phyloP scores from a whole-genome alignment of 805 yeast genomes.

The Candida maltosa region DNA sequence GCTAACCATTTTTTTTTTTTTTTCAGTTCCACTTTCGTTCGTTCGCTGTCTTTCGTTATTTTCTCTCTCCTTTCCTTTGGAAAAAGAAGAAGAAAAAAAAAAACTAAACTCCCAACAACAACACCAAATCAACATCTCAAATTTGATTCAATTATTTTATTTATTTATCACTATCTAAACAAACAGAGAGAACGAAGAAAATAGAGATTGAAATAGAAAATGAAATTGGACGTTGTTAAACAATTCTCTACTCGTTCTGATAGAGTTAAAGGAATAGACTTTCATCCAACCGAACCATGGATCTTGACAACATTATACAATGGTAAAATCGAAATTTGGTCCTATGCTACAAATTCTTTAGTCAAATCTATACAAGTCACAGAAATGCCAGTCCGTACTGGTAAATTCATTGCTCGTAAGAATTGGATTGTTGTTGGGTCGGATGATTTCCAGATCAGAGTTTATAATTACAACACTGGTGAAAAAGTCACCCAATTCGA shows the following conservation, averaged over 20 bases:
- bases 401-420: conserved; percentile 91
- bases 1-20: conserved; percentile 6
- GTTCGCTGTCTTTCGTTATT: no score
- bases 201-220: conserved; percentile 7
- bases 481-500: conserved; percentile 94
- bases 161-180: conserved; percentile 1
- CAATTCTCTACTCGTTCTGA: conserved; percentile 89
- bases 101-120: not conserved
- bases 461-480: conserved; percentile 91
- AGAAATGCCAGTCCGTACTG: conserved; percentile 95
- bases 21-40: no score
- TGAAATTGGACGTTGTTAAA: conserved; percentile 55
- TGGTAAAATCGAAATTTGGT: conserved; percentile 91
- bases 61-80: conserved; percentile 1
- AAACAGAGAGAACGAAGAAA: conserved; percentile 5
- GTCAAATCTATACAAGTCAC: conserved; percentile 92
- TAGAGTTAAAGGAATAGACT: conserved; percentile 95
- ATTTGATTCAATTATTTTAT: conserved; percentile 2
- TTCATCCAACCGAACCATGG: conserved; percentile 99
- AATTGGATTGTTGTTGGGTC: conserved; percentile 96
- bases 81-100: not conserved
- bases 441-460: conserved; percentile 92
- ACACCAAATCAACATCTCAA: not conserved
- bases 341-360: conserved; percentile 78
- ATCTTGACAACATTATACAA: conserved; percentile 85